Evolutionary conservation across 164 flowering plant species (phyloP), one percentile per base, ranked within the genome.

Genomic region (Liquidambar formosana): DNA sequence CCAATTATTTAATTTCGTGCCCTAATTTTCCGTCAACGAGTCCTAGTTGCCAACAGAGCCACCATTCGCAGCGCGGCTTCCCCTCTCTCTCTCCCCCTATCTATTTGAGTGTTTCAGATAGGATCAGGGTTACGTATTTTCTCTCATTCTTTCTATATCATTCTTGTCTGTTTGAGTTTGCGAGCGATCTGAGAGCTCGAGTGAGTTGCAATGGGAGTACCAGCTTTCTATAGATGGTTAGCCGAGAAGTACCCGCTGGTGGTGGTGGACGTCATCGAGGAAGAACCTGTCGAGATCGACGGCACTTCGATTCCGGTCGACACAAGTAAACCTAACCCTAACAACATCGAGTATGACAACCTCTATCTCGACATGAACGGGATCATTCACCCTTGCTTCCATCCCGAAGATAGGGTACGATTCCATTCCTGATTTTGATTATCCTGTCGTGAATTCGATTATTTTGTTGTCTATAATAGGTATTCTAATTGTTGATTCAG

Each of bases 361-460:
- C 82, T 94, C 10, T 94, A 94, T 64, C 93, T 92, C 56, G 97
- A 94, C 75, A 94, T 92, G 98, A 94, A 94, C 68, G 96, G 93
- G 49, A 92, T 94, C 71, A 90, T 94, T 64, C 98, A 92, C 59
- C 98, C 98, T 6, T 94, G 98, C 60, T 94, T 94, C 59, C 97
- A 94, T 63, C 99, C 99, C 16, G 97, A 94, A 65, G 98, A 92
- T 65, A 82, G 94, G 76, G 98, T 92, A 87, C 19, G 74, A 13
- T 33, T 67, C 19, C n/a, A 15, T 61, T 4, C 41, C 18, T 44
- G 8, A 19, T 22, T 47, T 33, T 16, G 8, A 16, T 57, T 51
- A 16, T 38, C n/a, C 18, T 64, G 9, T 46, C n/a, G 27, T 43
- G 51, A 5, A 43, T 33, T 33, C 41, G 41, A 33, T 33, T 33